phyloP scores from a whole-genome alignment of 352 stramenopile genomes.

The Phytophthora tubulina region DNA sequence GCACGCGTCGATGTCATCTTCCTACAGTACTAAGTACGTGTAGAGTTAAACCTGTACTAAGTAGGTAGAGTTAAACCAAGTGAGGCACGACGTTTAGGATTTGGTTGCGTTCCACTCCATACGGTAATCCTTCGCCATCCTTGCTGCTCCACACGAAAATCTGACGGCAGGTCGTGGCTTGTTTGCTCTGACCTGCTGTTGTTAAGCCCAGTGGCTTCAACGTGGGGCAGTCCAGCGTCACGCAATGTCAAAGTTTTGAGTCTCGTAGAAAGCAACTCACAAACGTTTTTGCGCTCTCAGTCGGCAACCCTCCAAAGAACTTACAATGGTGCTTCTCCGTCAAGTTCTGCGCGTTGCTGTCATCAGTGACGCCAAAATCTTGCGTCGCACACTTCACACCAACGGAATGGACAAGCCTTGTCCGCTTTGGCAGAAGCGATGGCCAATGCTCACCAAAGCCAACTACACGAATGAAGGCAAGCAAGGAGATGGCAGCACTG shows the following conservation, averaged over 20 bases:
- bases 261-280: slow-evolving; percentile 12
- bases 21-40: background rate
- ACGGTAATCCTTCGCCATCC: background rate
- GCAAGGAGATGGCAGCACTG: background rate
- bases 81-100: slow-evolving; percentile 24
- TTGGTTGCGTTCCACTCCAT: slow-evolving; percentile 35
- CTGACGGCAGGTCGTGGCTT: slow-evolving; percentile 25
- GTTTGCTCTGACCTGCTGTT: slow-evolving; percentile 20
- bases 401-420: slow-evolving; percentile 25
- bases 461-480: slow-evolving; percentile 33
- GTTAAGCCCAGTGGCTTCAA: slow-evolving; percentile 21
- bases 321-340: slow-evolving; percentile 25
- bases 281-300: slow-evolving; percentile 29
- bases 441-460: slow-evolving; percentile 33
- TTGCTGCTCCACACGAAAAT: slow-evolving; percentile 28
- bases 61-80: slow-evolving; percentile 8
- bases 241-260: slow-evolving; percentile 23
- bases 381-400: slow-evolving; percentile 28
- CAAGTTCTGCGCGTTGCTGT: slow-evolving; percentile 29
- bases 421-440: slow-evolving; percentile 39
- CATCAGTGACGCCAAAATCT: slow-evolving; percentile 21
- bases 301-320: background rate
- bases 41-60: background rate
- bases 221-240: background rate
- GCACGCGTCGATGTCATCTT: slow-evolving; percentile 30